Conservation (phyloP, 2,329 filamentous ascomycete genomes). For the Exophiala calicioides region DNA sequence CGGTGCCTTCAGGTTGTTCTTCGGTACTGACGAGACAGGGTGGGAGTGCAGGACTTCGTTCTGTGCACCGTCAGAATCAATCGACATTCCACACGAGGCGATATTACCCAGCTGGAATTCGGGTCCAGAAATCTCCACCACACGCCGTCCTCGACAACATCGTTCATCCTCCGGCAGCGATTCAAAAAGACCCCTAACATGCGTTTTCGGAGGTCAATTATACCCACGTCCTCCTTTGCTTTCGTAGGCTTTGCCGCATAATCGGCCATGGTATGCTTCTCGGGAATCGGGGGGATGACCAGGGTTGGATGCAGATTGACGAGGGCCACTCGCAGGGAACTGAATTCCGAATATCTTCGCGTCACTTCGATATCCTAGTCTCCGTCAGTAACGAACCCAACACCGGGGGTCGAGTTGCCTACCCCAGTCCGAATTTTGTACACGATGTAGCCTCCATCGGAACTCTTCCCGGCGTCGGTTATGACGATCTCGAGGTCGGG, state of each 20-base stretch:
- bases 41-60: slow-evolving; percentile 93
- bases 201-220: slow-evolving; percentile 93
- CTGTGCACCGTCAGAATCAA: slow-evolving; percentile 48
- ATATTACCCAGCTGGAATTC: slow-evolving; percentile 90
- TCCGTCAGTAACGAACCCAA: slow-evolving; percentile 11
- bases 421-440: slow-evolving; percentile 96
- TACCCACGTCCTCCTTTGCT: slow-evolving; percentile 94
- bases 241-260: slow-evolving; percentile 98
- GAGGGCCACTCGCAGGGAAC: slow-evolving; percentile 82
- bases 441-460: slow-evolving; percentile 90
- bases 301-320: slow-evolving; percentile 91
- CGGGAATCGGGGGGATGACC: slow-evolving; percentile 93
- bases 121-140: slow-evolving; percentile 98
- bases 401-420: slow-evolving; percentile 38
- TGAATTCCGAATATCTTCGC: slow-evolving; percentile 93
- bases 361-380: slow-evolving; percentile 88
- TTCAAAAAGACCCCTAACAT: slow-evolving; percentile 97
- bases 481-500: slow-evolving; percentile 88
- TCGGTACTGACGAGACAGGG: slow-evolving; percentile 86
- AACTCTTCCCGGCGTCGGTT: slow-evolving; percentile 91
- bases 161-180: slow-evolving; percentile 87
- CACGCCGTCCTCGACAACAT: slow-evolving; percentile 87
- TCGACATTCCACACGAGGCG: neutral
- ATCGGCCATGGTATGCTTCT: slow-evolving; percentile 98
- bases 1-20: slow-evolving; percentile 92